phyloP scores from a whole-genome alignment of 331 rosid species.

The Phaseolus coccineus region DNA sequence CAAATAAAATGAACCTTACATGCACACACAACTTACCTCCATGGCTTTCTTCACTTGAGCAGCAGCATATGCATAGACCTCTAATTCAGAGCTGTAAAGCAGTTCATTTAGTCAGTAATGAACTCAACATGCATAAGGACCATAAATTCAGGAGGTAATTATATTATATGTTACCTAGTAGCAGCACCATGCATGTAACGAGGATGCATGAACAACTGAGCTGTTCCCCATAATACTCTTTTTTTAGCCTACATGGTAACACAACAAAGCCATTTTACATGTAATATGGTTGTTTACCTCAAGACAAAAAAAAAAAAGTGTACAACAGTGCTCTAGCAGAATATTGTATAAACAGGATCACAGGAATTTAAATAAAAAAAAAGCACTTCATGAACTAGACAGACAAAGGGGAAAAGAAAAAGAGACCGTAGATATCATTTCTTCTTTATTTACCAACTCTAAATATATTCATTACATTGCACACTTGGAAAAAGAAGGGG shows the following conservation, averaged over 20 bases:
- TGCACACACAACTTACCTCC: slow-evolving; percentile 62
- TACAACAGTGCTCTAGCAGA: background rate
- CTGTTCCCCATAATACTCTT: slow-evolving; percentile 91
- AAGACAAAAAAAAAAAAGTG: background rate
- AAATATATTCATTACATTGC: background rate
- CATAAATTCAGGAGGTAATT: slow-evolving; percentile 4
- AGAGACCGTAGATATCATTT: background rate
- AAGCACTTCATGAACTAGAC: background rate
- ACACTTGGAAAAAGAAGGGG: background rate
- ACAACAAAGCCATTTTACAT: background rate
- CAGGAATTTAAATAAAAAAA: background rate
- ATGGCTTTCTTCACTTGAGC: slow-evolving; percentile 99
- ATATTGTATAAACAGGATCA: background rate
- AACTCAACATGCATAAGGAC: slow-evolving; percentile 25
- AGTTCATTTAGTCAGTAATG: slow-evolving; percentile 40
- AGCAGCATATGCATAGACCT: slow-evolving; percentile 88
- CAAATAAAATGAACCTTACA: background rate
- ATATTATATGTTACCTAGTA: slow-evolving; percentile 68
- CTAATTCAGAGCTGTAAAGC: slow-evolving; percentile 77
- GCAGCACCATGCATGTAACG: slow-evolving; percentile 98
- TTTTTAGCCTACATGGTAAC: slow-evolving; percentile 62
- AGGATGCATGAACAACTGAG: slow-evolving; percentile 95
- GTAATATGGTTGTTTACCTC: slow-evolving; percentile 12
- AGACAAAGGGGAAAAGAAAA: background rate
- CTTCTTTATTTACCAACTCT: background rate